phyloP scores from a whole-genome alignment of 371 early-diverging fungal genomes.

The Syncephalastrum contaminatum region DNA sequence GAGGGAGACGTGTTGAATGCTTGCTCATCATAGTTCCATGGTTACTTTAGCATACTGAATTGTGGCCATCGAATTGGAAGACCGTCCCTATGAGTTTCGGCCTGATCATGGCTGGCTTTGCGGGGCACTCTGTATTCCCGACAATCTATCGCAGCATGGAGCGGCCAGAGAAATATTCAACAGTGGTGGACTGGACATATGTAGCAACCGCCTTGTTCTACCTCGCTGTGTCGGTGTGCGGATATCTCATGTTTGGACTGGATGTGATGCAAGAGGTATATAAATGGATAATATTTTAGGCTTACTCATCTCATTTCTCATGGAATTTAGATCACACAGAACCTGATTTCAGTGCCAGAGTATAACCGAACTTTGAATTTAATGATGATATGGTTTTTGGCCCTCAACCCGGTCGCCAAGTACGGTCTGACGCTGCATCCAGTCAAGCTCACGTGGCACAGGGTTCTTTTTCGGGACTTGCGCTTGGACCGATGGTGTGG shows the following conservation, averaged over 20 bases:
- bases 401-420: constrained; percentile 71
- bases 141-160: constrained; percentile 51
- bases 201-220: constrained; percentile 32
- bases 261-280: constrained; percentile 57
- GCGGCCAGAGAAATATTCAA: constrained; percentile 30
- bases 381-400: constrained; percentile 59
- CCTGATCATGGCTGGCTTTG: constrained; percentile 49
- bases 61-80: constrained; percentile 35
- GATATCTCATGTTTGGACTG: constrained; percentile 75
- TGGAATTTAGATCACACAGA: constrained; percentile 61
- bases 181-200: constrained; percentile 41
- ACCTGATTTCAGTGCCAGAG: constrained; percentile 55
- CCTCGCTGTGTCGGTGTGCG: constrained; percentile 37
- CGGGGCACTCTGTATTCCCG: constrained; percentile 32
- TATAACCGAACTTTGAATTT: constrained; percentile 57
- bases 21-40: too few species aligned
- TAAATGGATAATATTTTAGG: constrained; percentile 26
- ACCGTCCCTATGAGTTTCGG: constrained; percentile 38
- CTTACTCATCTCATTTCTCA: not conserved
- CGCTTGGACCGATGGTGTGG: constrained; percentile 25
- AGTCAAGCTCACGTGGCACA: constrained; percentile 56
- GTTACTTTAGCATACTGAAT: constrained; percentile 29
- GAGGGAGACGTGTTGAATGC: not conserved
- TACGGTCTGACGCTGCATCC: constrained; percentile 69
- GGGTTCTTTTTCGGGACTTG: constrained; percentile 28